Conservation (phyloP, 1,284 basidiomycete genomes). For the Ustilago crameri region DNA sequence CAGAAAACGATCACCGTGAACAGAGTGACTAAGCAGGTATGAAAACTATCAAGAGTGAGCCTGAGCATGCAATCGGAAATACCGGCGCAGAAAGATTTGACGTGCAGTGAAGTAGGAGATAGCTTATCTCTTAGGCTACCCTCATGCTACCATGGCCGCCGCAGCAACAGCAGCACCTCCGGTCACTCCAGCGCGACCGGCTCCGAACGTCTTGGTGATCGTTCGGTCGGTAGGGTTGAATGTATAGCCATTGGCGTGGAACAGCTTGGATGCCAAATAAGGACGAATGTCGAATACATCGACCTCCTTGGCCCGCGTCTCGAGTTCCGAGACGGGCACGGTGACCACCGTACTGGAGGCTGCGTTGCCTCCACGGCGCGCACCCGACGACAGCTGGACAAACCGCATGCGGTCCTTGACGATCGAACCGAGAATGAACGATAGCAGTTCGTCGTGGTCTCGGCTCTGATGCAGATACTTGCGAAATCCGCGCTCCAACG, state of each 20-base stretch:
- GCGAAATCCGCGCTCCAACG: constrained; percentile 87
- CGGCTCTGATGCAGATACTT: constrained; percentile 94
- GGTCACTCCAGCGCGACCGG: constrained; percentile 13
- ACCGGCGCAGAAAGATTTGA: no score
- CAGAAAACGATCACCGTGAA: no score
- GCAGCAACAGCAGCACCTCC: constrained; percentile 16
- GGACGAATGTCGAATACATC: constrained; percentile 90
- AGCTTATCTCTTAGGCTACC: no score
- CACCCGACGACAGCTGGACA: constrained; percentile 68
- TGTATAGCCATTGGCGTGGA: constrained; percentile 88
- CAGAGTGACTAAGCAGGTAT: no score
- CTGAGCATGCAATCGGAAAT: no score
- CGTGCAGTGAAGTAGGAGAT: no score
- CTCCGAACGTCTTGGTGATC: constrained; percentile 63
- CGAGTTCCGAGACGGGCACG: constrained; percentile 62
- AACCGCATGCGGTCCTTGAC: constrained; percentile 93
- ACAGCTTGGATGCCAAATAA: constrained; percentile 86
- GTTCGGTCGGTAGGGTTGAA: constrained; percentile 55
- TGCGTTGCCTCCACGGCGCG: constrained; percentile 18
- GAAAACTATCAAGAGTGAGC: no score
- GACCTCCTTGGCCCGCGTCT: constrained; percentile 81
- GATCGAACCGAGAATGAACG: constrained; percentile 92
- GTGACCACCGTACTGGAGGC: constrained; percentile 43
- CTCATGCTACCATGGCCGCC: constrained; percentile 34
- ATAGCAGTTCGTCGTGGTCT: constrained; percentile 91